A percentile compares a stretch with the other conserved stretches of the same genome.
These are phyloP conservation scores for Colletotrichum theobromicola DNA, from an alignment of 2,329 filamentous ascomycete species.

Conservation along the genomic window DNA sequence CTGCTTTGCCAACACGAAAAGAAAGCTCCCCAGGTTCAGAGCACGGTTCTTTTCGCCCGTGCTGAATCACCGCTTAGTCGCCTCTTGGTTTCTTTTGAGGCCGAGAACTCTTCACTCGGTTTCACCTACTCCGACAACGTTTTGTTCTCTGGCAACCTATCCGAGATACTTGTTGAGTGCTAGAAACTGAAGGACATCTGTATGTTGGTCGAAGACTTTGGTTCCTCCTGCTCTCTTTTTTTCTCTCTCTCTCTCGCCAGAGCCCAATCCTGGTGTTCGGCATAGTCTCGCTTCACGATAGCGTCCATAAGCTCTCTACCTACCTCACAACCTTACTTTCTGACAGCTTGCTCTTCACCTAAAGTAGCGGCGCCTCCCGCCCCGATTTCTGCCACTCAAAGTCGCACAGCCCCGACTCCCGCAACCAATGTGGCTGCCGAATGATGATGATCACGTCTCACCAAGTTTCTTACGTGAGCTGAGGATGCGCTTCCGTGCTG, in stretches of 20 bases:
- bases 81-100: neutral
- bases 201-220: neutral
- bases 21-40: neutral
- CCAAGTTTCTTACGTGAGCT: conserved; percentile 17
- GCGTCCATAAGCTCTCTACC: neutral
- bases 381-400: neutral
- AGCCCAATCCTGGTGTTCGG: neutral
- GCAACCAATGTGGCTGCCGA: neutral
- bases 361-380: conserved; percentile 1
- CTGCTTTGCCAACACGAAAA: neutral
- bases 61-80: neutral
- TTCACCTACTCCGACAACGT: neutral
- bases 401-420: conserved; percentile 5
- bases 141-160: neutral
- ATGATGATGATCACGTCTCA: neutral
- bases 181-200: neutral
- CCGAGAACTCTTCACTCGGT: neutral
- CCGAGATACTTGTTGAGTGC: neutral
- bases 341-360: neutral
- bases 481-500: neutral
- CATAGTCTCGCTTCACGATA: neutral
- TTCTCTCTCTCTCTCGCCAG: neutral
- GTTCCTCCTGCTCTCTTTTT: neutral
- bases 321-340: neutral
- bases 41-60: neutral